Conservation (phyloP, 352 stramenopile genomes). For the Pythium myriotylum region DNA sequence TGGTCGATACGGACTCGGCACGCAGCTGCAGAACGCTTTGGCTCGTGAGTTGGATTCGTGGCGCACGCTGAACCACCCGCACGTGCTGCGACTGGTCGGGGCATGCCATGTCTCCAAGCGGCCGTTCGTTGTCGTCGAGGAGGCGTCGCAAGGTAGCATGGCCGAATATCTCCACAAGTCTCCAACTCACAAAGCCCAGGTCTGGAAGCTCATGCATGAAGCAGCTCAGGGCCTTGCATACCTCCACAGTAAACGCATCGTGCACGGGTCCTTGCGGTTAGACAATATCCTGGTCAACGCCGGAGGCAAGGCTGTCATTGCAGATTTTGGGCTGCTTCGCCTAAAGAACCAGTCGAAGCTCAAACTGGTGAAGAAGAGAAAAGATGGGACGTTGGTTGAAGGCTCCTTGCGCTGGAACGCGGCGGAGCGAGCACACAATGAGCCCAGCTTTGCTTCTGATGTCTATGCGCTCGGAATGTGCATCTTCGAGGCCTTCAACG, state of each 20-base stretch:
- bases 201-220: slow-evolving; percentile 27
- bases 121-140: slow-evolving; percentile 31
- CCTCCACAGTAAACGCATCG: slow-evolving; percentile 46
- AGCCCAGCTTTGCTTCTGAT: slow-evolving; percentile 14
- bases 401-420: not conserved
- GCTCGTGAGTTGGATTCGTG: slow-evolving; percentile 25
- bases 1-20: not conserved
- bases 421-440: not conserved
- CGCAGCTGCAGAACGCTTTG: not conserved
- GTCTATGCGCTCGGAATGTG: slow-evolving; percentile 30
- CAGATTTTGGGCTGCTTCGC: slow-evolving; percentile 30
- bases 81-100: slow-evolving; percentile 30
- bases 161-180: not conserved
- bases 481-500: slow-evolving; percentile 23
- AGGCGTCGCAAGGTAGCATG: slow-evolving; percentile 25
- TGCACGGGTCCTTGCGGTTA: slow-evolving; percentile 65
- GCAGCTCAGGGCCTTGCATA: slow-evolving; percentile 43
- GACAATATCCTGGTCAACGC: slow-evolving; percentile 72
- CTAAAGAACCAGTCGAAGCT: slow-evolving; percentile 10
- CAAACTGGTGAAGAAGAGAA: not conserved
- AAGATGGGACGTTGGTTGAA: slow-evolving; percentile 6
- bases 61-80: slow-evolving; percentile 27
- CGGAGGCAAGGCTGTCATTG: slow-evolving; percentile 19
- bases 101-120: slow-evolving; percentile 26
- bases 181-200: not conserved